Evolutionary conservation across 2,329 filamentous ascomycete species (phyloP), one percentile per base, ranked within the genome.

Genomic region (Corinectria fuckeliana): DNA sequence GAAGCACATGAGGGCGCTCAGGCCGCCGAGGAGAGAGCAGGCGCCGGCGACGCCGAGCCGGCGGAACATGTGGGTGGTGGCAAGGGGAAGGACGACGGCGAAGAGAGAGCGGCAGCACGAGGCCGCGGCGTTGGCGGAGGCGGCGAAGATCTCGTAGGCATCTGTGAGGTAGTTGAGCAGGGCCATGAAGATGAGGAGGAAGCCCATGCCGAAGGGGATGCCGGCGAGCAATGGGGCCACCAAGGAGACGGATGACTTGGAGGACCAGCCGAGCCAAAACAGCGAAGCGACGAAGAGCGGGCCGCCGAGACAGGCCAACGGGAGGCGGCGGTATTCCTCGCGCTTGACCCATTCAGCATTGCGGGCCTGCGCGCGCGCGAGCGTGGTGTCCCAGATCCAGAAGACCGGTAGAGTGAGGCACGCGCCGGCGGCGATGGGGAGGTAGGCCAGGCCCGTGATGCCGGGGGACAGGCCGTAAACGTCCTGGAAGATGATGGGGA

Each of bases 81-180:
- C 82, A 16, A 90, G 76, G 4, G 87, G 87, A 44, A 90, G 77
- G 1, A 88, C 75, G 1, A 97, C 93, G 42, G 93, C 92, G 1
- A 94, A 96, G 74, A 98, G 92, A 90, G 95, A 95, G 54, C 95
- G 93, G 1, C 91, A 97, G 77, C 77, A 96, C 56, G 95, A 98
- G 78, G 78, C 96, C 51, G 81, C 90, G 71, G 95, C 94, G 42
- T 84, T 98, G 71, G 91, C 93, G 20, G 89, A 88, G 71, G 88
- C 88, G 47, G 87, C 85, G 66, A 85, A 90, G 44, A 87, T 81
- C 63, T 86, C 83, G 72, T 90, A 90, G n/a, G 87, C 86, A 65
- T 90, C 88, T 28, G 84, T 86, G 13, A 89, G 78, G 67, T 89
- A 89, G 65, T 88, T 88, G 18, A 89, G 75, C 23, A 88, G 77